A percentile compares a stretch with the other conserved stretches of the same genome.
Conservation (phyloP, 2,329 filamentous ascomycete species). For the Calonectria multiphialidica region DNA sequence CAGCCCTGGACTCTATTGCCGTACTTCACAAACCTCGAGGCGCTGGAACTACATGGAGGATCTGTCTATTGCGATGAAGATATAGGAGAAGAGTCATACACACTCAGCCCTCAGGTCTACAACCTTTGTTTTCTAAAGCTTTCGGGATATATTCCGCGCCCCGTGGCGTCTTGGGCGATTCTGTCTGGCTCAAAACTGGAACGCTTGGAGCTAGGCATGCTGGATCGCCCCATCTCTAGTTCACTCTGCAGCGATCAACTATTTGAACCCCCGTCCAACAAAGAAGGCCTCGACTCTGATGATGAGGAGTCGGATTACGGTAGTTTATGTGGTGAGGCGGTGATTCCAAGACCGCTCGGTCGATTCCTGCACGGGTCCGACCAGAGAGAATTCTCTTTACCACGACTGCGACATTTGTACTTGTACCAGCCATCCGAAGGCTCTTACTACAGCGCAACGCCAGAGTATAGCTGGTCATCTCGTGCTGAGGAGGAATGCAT, state of each 20-base stretch:
- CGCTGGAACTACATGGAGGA: conserved; percentile 22
- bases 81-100: background rate
- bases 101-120: accelerated
- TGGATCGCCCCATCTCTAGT: conserved; percentile 19
- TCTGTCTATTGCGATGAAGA: accelerated
- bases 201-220: conserved; percentile 29
- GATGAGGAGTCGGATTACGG: background rate
- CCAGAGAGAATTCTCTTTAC: background rate
- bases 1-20: conserved; percentile 29
- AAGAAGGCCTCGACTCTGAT: background rate
- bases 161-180: conserved; percentile 26
- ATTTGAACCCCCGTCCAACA: background rate
- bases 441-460: background rate
- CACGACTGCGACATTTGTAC: background rate
- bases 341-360: conserved; percentile 7
- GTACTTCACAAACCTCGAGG: conserved; percentile 24
- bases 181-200: conserved; percentile 2
- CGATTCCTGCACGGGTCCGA: background rate
- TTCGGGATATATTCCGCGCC: conserved; percentile 16
- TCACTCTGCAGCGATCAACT: background rate
- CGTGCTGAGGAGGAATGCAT: background rate
- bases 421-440: background rate
- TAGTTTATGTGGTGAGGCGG: background rate
- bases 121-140: conserved; percentile 28
- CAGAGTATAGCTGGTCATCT: background rate